Evolutionary conservation across 306 rosid genomes (phyloP).

Genomic region (Bauhinia variegata): DNA sequence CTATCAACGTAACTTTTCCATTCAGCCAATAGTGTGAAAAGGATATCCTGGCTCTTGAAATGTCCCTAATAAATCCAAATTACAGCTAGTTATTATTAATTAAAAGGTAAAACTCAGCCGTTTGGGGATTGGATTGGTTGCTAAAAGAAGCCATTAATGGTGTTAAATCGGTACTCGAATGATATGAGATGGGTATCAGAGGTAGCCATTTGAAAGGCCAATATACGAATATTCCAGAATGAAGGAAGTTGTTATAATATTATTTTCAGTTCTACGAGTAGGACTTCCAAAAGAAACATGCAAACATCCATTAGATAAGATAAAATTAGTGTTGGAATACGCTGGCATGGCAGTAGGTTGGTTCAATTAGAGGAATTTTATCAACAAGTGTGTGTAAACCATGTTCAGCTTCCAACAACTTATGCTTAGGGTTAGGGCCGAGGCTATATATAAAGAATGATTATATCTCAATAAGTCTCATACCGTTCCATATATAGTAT

Average conservation of each 20-base stretch:
- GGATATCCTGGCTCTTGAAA: too few species aligned
- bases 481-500: too few species aligned
- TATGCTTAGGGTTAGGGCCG: too few species aligned
- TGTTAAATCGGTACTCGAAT: not conserved
- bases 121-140: not conserved
- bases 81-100: not conserved
- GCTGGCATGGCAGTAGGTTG: conserved; percentile 8
- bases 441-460: too few species aligned
- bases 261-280: not conserved
- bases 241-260: not conserved
- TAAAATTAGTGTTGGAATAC: not conserved
- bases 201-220: not conserved
- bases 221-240: not conserved
- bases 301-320: not conserved
- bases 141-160: not conserved
- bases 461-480: too few species aligned
- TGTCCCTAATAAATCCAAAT: not conserved
- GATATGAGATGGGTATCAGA: not conserved
- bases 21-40: not conserved
- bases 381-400: not conserved
- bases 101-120: not conserved
- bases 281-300: conserved; percentile 1
- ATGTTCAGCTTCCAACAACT: not conserved
- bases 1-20: not conserved
- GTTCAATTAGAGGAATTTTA: not conserved